Conservation (phyloP, 2,329 filamentous ascomycete genomes). For the Trichoderma polysporum region DNA sequence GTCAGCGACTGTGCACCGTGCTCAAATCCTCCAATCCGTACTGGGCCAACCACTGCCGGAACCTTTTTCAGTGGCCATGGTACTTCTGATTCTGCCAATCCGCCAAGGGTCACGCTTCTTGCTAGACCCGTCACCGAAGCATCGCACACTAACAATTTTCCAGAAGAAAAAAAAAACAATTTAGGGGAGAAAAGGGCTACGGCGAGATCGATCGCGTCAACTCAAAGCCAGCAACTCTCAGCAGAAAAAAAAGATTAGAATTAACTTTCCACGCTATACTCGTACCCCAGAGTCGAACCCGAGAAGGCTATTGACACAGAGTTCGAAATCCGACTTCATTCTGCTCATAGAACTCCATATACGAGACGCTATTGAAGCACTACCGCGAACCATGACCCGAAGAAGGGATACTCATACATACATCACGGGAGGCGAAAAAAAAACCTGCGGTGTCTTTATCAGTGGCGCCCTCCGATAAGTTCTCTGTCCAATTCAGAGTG, state of each 20-base stretch:
- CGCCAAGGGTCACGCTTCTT: neutral
- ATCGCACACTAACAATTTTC: slow-evolving; percentile 15
- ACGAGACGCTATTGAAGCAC: neutral
- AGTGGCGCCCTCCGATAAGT: slow-evolving; percentile 9
- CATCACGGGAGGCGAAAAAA: slow-evolving; percentile 9
- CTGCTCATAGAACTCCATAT: neutral
- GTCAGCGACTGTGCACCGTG: slow-evolving; percentile 12
- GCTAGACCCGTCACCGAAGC: slow-evolving; percentile 16
- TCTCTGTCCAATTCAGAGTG: neutral
- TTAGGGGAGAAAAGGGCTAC: neutral
- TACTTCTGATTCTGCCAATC: slow-evolving; percentile 14
- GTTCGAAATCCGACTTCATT: neutral
- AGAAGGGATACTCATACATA: neutral
- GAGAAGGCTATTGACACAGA: neutral
- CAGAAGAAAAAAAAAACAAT: neutral
- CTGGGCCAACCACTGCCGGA: neutral
- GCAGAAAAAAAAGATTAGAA: neutral
- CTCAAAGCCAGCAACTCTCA: neutral
- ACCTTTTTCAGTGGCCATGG: slow-evolving; percentile 4
- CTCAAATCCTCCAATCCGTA: neutral
- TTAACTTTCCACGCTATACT: neutral
- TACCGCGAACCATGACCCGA: neutral
- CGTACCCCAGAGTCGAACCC: neutral
- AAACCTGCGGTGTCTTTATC: slow-evolving; percentile 1
- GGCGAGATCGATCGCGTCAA: neutral